Conservation (phyloP, 495 filamentous ascomycete species). For the Trichoderma gamsii region DNA sequence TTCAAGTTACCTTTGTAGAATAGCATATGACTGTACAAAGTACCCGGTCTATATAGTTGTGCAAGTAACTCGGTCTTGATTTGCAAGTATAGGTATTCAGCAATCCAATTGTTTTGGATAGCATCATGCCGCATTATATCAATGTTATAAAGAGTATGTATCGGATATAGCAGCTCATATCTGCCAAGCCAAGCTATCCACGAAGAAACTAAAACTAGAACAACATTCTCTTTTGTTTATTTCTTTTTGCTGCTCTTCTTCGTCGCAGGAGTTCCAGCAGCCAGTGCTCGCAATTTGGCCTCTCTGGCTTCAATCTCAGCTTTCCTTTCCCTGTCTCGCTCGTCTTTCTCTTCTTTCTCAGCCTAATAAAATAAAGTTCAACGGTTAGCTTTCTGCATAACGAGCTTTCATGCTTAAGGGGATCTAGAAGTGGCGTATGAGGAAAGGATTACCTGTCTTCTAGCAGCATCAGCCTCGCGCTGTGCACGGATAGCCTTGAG, state of each 20-base stretch:
- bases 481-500: slow-evolving; percentile 74
- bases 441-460: slow-evolving; percentile 42
- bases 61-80: too few relatives aligned
- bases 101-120: background rate
- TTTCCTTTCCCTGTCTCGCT: slow-evolving; percentile 46
- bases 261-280: slow-evolving; percentile 30
- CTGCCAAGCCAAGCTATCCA: background rate
- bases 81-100: background rate
- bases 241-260: slow-evolving; percentile 26
- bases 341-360: slow-evolving; percentile 70
- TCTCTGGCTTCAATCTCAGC: slow-evolving; percentile 47
- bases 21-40: too few relatives aligned
- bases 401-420: slow-evolving; percentile 14
- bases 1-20: too few relatives aligned
- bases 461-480: slow-evolving; percentile 71
- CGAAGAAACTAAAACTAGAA: background rate
- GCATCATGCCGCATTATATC: background rate
- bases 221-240: background rate
- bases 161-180: background rate
- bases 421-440: too few relatives aligned
- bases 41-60: too few relatives aligned
- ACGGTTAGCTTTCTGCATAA: background rate
- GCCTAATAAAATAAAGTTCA: slow-evolving; percentile 30
- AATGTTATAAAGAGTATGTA: background rate
- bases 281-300: slow-evolving; percentile 62